A percentile compares a stretch with the other conserved stretches of the same genome.
Evolutionary conservation across 257 asterid species (phyloP).

Genomic region (Primulina huaijiensis): DNA sequence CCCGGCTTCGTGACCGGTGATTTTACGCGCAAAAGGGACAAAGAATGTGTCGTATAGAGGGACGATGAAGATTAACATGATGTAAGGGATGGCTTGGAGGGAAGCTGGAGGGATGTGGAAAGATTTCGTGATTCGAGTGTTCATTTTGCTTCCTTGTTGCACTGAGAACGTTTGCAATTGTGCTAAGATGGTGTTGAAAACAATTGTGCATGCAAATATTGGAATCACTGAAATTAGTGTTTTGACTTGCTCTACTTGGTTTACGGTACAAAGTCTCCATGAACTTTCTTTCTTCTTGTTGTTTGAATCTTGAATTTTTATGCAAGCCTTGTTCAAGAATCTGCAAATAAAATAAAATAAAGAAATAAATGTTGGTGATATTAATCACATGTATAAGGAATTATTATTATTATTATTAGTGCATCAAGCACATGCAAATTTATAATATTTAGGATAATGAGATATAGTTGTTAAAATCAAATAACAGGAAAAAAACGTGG

Average conservation of each 20-base stretch:
- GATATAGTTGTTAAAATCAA: too few relatives aligned
- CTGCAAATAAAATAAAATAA: slow-evolving; percentile 28
- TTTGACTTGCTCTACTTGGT: slow-evolving; percentile 84
- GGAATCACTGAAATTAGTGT: slow-evolving; percentile 60
- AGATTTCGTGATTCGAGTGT: slow-evolving; percentile 51
- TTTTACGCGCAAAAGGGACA: slow-evolving; percentile 72
- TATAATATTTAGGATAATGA: too few relatives aligned
- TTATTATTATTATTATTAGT: too few relatives aligned
- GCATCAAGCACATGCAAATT: too few relatives aligned
- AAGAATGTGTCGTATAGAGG: slow-evolving; percentile 73
- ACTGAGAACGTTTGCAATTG: slow-evolving; percentile 95
- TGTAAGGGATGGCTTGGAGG: slow-evolving; percentile 91
- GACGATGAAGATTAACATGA: slow-evolving; percentile 66
- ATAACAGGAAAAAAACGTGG: too few relatives aligned
- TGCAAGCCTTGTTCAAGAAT: slow-evolving; percentile 92
- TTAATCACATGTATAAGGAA: too few relatives aligned
- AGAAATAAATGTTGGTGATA: too few relatives aligned
- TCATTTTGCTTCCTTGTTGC: slow-evolving; percentile 84
- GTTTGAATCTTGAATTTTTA: slow-evolving; percentile 38
- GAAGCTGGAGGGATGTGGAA: slow-evolving; percentile 95
- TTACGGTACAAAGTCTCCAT: slow-evolving; percentile 56
- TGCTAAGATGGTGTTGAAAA: slow-evolving; percentile 88
- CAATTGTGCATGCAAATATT: slow-evolving; percentile 83
- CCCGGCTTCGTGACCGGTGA: slow-evolving; percentile 67
- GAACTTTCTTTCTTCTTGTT: slow-evolving; percentile 43